phyloP scores from a whole-genome alignment of 345 rosid genomes.

The Acer saccharum region DNA sequence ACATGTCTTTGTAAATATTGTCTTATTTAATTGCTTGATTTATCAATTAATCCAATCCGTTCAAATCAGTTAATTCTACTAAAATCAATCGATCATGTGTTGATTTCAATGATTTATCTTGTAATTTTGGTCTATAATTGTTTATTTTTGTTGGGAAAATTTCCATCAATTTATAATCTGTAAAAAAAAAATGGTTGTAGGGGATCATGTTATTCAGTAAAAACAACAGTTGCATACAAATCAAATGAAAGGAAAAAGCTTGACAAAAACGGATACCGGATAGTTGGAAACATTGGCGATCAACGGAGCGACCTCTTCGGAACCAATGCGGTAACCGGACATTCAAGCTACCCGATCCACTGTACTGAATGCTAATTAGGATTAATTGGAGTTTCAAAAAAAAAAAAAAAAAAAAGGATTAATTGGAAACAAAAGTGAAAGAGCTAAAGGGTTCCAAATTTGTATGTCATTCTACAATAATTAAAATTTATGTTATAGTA shows the following conservation, averaged over 20 bases:
- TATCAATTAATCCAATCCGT: too few species aligned
- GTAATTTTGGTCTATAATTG: too few species aligned
- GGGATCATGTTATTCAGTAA: conserved; percentile 17
- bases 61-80: too few species aligned
- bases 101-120: too few species aligned
- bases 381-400: too few species aligned
- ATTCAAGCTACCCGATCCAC: conserved; percentile 52
- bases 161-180: too few species aligned
- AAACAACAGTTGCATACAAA: conserved; percentile 28
- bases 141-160: too few species aligned
- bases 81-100: too few species aligned
- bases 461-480: not conserved
- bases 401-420: not conserved
- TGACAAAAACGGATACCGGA: conserved; percentile 34
- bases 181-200: conserved; percentile 12
- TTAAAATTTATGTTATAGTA: too few species aligned
- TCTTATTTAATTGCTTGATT: too few species aligned
- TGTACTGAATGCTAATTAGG: conserved; percentile 21
- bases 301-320: conserved; percentile 49
- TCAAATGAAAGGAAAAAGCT: conserved; percentile 34
- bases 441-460: not conserved
- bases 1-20: not conserved
- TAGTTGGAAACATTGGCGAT: conserved; percentile 48
- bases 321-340: conserved; percentile 28
- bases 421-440: not conserved